Conservation (phyloP, 2,329 filamentous ascomycete genomes). For the Sarocladiaceae sp. region DNA sequence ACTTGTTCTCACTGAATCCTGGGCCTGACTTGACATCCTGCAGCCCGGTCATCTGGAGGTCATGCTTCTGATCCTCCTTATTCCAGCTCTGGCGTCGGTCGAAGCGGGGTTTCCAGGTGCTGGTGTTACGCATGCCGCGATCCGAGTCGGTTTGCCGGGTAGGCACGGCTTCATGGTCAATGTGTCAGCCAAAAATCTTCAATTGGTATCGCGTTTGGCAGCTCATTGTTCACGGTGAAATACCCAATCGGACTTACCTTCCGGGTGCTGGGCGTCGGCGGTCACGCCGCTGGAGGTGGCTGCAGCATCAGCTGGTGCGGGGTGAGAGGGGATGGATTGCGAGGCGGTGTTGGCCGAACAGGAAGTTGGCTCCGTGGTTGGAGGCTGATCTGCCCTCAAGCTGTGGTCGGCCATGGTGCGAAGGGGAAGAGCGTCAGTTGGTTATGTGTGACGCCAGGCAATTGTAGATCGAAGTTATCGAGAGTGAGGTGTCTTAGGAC, state of each 20-base stretch:
- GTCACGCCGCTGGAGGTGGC: slow-evolving; percentile 10
- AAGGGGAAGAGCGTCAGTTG: no score
- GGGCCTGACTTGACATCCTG: slow-evolving; percentile 27
- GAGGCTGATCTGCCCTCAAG: slow-evolving; percentile 6
- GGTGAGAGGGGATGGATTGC: slow-evolving; percentile 12
- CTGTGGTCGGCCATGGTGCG: slow-evolving; percentile 1
- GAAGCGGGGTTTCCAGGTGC: slow-evolving; percentile 40
- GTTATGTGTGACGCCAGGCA: no score
- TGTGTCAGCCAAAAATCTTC: background rate
- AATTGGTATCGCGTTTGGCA: background rate
- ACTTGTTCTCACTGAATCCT: slow-evolving; percentile 35
- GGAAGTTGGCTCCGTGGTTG: slow-evolving; percentile 4
- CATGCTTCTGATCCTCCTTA: slow-evolving; percentile 47
- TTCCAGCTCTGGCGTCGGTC: slow-evolving; percentile 46
- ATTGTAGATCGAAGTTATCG: background rate
- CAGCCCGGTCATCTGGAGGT: slow-evolving; percentile 40
- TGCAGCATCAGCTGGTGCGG: slow-evolving; percentile 11
- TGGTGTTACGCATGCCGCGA: slow-evolving; percentile 27
- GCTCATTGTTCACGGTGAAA: slow-evolving; percentile 1
- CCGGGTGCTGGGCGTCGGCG: slow-evolving; percentile 6
- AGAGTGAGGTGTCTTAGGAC: no score
- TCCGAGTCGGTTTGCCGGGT: slow-evolving; percentile 2
- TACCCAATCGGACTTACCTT: background rate
- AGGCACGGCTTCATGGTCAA: background rate
- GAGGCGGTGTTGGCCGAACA: slow-evolving; percentile 8